Percentiles rank a stretch among this genome's conserved stretches.
Evolutionary conservation across 177 flowering plant species (phyloP).

Genomic region (Vitis hybrid): DNA sequence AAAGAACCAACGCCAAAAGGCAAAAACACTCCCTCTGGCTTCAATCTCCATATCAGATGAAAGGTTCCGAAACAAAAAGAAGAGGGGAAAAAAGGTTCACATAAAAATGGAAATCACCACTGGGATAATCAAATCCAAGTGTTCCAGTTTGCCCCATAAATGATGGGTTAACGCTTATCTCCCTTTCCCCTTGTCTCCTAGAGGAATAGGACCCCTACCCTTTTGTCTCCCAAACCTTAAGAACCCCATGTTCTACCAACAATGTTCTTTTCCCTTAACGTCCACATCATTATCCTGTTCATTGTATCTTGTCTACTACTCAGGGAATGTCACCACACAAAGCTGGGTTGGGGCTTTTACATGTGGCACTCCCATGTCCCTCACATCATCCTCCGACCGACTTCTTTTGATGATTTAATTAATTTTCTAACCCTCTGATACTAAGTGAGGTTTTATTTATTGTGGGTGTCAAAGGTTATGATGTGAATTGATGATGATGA

Average conservation of each 20-base stretch:
- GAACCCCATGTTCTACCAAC: constrained; percentile 26
- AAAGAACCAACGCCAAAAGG: no score
- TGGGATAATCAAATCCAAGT: no score
- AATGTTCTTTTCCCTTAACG: not conserved
- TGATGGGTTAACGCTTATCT: not conserved
- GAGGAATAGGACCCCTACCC: constrained; percentile 11
- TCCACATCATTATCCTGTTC: constrained; percentile 13
- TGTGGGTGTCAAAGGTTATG: no score
- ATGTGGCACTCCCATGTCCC: constrained; percentile 11
- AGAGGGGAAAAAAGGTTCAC: no score
- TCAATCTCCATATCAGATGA: no score
- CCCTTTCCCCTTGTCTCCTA: no score
- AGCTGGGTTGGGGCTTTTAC: constrained; percentile 11
- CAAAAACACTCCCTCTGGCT: no score
- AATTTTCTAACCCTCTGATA: not conserved
- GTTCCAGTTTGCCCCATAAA: no score
- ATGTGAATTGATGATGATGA: not conserved
- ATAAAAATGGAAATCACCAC: no score
- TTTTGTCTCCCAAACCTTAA: constrained; percentile 23
- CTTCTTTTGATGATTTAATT: not conserved
- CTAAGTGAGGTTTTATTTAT: no score
- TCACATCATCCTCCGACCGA: not conserved
- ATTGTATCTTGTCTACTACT: constrained; percentile 2
- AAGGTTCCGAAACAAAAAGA: no score
- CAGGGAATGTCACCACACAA: not conserved